A percentile compares a stretch with the other conserved stretches of the same genome.
Evolutionary conservation across 2,329 filamentous ascomycete genomes (phyloP).

Genomic region (Exserohilum turcica): DNA sequence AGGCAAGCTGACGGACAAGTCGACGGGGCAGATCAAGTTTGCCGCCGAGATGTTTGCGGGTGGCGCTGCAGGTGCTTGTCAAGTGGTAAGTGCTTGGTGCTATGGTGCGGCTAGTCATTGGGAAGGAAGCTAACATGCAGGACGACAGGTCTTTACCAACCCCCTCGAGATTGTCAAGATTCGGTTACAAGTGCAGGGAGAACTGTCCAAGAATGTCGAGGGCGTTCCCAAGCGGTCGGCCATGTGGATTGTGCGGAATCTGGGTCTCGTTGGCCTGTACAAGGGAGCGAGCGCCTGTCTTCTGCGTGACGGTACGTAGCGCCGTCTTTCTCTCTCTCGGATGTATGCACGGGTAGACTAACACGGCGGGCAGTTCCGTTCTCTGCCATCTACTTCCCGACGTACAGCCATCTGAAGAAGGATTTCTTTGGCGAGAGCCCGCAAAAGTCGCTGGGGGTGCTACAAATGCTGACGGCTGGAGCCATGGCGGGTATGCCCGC

Average conservation of each 20-base stretch:
- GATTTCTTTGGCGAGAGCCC: conserved; percentile 90
- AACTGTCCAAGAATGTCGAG: conserved; percentile 86
- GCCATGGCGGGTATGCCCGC: conserved; percentile 71
- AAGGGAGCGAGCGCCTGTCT: conserved; percentile 95
- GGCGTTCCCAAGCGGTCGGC: conserved; percentile 85
- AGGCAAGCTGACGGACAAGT: conserved; percentile 72
- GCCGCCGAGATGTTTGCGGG: conserved; percentile 81
- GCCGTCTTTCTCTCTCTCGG: too few species aligned
- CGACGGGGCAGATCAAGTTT: conserved; percentile 73
- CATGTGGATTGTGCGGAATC: conserved; percentile 95
- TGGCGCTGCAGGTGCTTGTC: conserved; percentile 87
- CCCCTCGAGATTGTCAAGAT: conserved; percentile 99
- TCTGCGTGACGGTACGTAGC: conserved; percentile 69
- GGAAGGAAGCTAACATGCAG: conserved; percentile 14
- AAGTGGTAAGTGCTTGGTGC: conserved; percentile 72
- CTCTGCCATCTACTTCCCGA: conserved; percentile 98
- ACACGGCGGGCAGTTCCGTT: conserved; percentile 70
- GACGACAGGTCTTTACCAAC: conserved; percentile 83
- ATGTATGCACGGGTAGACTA: conserved; percentile 1
- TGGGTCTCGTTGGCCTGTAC: conserved; percentile 93
- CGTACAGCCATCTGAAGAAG: conserved; percentile 91
- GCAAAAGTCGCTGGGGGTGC: conserved; percentile 83
- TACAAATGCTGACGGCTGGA: conserved; percentile 91
- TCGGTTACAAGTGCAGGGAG: conserved; percentile 93
- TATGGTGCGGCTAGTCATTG: background rate